phyloP scores from a whole-genome alignment of 441 rosid genomes.

The Erodium chrysanthum region DNA sequence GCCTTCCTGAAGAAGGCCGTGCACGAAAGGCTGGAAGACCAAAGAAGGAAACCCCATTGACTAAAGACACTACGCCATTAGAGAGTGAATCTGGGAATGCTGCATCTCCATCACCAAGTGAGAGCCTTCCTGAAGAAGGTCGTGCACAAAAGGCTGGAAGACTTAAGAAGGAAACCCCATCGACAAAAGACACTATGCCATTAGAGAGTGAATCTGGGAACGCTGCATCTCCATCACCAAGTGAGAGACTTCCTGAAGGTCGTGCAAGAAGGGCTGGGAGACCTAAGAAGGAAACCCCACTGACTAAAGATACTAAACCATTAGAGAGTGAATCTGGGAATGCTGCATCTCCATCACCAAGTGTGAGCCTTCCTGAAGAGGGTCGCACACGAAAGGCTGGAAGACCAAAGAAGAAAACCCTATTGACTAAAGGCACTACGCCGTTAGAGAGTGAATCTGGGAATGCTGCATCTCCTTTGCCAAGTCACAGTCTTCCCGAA shows the following conservation, averaged over 20 bases:
- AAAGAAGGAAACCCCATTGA: no score
- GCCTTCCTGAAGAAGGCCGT: no score
- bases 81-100: slow-evolving; percentile 2
- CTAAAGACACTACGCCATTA: slow-evolving; percentile 14
- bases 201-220: slow-evolving; percentile 21
- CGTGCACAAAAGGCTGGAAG: not conserved
- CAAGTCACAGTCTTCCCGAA: slow-evolving; percentile 9
- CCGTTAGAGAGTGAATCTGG: slow-evolving; percentile 24
- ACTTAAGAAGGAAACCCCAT: slow-evolving; percentile 8
- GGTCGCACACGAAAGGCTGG: not conserved
- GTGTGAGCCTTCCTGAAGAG: not conserved
- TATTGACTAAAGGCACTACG: slow-evolving; percentile 29
- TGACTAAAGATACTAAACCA: slow-evolving; percentile 31
- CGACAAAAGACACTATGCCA: slow-evolving; percentile 34
- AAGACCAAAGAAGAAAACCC: slow-evolving; percentile 12
- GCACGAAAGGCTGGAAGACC: no score
- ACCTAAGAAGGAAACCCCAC: slow-evolving; percentile 36
- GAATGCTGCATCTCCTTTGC: slow-evolving; percentile 7
- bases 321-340: slow-evolving; percentile 18
- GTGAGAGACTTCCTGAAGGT: not conserved
- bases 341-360: not conserved
- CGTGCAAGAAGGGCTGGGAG: slow-evolving; percentile 12
- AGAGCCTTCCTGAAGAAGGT: not conserved
- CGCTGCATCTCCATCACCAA: slow-evolving; percentile 7
- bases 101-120: not conserved